Percentiles rank a stretch among this genome's conserved stretches.
Evolutionary conservation across 2,329 filamentous ascomycete genomes (phyloP).

Genomic region (Ciborinia camelliae): DNA sequence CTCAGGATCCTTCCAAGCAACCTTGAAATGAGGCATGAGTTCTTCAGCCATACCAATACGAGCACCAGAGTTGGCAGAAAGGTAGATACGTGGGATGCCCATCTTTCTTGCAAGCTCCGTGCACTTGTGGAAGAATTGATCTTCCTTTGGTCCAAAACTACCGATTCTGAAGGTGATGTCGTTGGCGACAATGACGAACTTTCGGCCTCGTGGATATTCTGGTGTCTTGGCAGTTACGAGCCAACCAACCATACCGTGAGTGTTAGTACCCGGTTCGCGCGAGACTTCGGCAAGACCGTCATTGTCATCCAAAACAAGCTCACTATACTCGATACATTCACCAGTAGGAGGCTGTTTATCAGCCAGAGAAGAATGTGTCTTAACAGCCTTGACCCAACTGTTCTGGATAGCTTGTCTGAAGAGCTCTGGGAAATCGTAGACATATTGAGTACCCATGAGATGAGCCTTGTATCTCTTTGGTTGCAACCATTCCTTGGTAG

Average conservation of each 20-base stretch:
- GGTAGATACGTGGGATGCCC: slow-evolving; percentile 93
- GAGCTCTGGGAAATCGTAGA: slow-evolving; percentile 98
- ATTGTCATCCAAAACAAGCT: slow-evolving; percentile 90
- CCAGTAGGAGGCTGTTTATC: slow-evolving; percentile 80
- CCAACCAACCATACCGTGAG: slow-evolving; percentile 98
- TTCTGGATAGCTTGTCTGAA: slow-evolving; percentile 98
- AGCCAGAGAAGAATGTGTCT: slow-evolving; percentile 68
- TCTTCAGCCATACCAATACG: slow-evolving; percentile 96
- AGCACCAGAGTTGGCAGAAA: slow-evolving; percentile 98
- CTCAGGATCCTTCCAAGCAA: slow-evolving; percentile 84
- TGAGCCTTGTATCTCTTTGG: slow-evolving; percentile 99
- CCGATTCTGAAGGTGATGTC: slow-evolving; percentile 99
- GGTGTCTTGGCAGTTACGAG: slow-evolving; percentile 91
- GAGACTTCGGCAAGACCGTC: slow-evolving; percentile 91
- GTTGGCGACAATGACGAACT: slow-evolving; percentile 96
- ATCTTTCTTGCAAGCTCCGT: slow-evolving; percentile 92
- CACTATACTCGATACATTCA: slow-evolving; percentile 89
- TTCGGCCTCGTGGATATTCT: slow-evolving; percentile 87
- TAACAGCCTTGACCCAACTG: slow-evolving; percentile 76
- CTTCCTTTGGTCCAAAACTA: slow-evolving; percentile 93
- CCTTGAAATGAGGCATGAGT: slow-evolving; percentile 93
- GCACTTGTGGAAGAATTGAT: slow-evolving; percentile 99
- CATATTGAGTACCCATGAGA: slow-evolving; percentile 98
- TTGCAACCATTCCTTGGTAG: slow-evolving; percentile 97
- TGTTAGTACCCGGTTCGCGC: slow-evolving; percentile 92